Evolutionary conservation across 2,329 filamentous ascomycete genomes (phyloP).

Genomic region (Paecilomyces dactylethromorphus): DNA sequence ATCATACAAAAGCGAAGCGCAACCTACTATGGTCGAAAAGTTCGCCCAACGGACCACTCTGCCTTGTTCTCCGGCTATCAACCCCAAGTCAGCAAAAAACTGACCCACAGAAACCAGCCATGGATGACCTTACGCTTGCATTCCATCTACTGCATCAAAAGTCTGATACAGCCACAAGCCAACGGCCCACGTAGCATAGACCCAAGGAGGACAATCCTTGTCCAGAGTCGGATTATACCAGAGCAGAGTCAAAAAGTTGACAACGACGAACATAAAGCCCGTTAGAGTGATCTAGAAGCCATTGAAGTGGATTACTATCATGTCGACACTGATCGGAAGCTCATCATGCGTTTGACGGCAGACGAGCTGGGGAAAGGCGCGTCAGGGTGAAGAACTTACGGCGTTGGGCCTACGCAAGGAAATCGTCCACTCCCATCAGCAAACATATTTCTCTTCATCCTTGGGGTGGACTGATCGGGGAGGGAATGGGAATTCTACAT

Average conservation of each 20-base stretch:
- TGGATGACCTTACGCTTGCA: constrained; percentile 64
- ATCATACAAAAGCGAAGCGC: neutral
- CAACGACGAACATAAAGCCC: constrained; percentile 81
- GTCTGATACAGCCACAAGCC: constrained; percentile 96
- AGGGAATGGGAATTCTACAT: constrained; percentile 30
- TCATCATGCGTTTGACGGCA: neutral
- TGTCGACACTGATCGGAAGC: neutral
- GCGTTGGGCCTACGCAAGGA: constrained; percentile 39
- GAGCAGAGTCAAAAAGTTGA: constrained; percentile 83
- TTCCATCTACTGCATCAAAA: constrained; percentile 93
- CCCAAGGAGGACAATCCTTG: constrained; percentile 88
- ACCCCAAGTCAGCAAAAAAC: constrained; percentile 7
- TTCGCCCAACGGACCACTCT: constrained; percentile 90
- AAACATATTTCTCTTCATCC: neutral
- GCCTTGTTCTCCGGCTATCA: constrained; percentile 70
- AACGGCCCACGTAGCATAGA: constrained; percentile 85
- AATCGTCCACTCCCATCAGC: constrained; percentile 5
- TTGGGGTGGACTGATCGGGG: neutral
- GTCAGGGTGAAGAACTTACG: constrained; percentile 25
- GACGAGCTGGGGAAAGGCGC: neutral
- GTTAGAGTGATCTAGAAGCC: constrained; percentile 67
- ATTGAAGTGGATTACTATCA: neutral
- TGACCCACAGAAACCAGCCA: neutral
- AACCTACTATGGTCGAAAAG: constrained; percentile 82
- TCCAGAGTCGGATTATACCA: constrained; percentile 96